Base-by-base conservation (phyloP, 2,329 filamentous ascomycete species). In the Scytalidium lignicola region DNA sequence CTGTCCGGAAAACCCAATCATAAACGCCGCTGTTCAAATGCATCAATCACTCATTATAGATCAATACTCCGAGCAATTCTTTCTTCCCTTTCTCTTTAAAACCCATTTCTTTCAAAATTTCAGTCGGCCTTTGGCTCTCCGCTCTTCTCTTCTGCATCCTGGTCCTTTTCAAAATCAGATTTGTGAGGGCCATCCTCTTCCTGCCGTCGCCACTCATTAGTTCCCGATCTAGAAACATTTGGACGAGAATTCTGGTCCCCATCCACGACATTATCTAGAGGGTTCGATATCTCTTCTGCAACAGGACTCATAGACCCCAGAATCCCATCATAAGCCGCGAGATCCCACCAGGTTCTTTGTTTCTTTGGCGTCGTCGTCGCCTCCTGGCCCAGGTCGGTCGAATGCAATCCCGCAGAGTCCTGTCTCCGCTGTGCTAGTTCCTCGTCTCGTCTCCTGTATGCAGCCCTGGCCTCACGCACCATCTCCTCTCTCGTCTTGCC, bases 401-500 rank as follows among this genome's bases (percentile, higher is more conserved):
- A 15, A 17, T 37, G 10, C 10, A 50, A 43, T 12, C 32, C 18
- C n/a, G 51, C 54, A 17, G 9, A 51, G 50, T 55, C 63, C 53
- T 15, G 63, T 57, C 59, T 68, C 60, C 52, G 69, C 37, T 60
- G 66, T 3, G 63, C 66, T 22, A 70, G 58, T 58, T 80, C 79
- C 51, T 69, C 67, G 6, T 77, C 71, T 26, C 78, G 65, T 41
- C 79, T 66, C 49, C 64, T 60, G 49, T 74, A 70, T 9, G 78
- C 77, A 17, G 70, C 65, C 50, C 69, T 64, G 2, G 74, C 72
- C 49, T 81, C 76, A 41, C 75, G 65, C 10, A 70, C 66, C 71
- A 78, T 73, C 57, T 80, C 76, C 51, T 79, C 76, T 44, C 74
- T 65, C 7, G 74, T 76, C 39, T 73, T 69, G 12, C 77, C 76